phyloP scores from a whole-genome alignment of 1,284 basidiomycete species.

The Sporisorium graminicola region DNA sequence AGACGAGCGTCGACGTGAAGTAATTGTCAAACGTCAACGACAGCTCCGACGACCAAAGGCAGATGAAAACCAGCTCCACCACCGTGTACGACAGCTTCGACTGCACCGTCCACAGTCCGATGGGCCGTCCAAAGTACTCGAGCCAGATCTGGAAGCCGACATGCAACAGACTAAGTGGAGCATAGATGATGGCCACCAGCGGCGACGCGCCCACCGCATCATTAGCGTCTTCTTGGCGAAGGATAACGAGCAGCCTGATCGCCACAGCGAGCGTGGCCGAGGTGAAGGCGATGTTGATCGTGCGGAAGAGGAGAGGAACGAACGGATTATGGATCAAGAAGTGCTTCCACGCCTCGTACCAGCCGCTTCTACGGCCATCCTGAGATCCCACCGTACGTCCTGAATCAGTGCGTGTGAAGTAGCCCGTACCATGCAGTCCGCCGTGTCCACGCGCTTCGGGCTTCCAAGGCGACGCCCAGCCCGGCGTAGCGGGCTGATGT shows the following conservation, averaged over 20 bases:
- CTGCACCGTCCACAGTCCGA: conserved; percentile 81
- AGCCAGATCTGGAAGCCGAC: conserved; percentile 74
- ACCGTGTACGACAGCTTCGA: conserved; percentile 66
- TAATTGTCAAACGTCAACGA: conserved; percentile 90
- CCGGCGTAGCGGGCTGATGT: conserved; percentile 62
- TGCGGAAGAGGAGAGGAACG: conserved; percentile 79
- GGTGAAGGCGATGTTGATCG: conserved; percentile 85
- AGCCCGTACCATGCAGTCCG: conserved; percentile 44
- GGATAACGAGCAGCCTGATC: conserved; percentile 78
- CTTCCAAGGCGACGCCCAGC: conserved; percentile 65
- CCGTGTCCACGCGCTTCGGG: conserved; percentile 54
- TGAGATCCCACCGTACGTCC: conserved; percentile 32
- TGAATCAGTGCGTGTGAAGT: conserved; percentile 56
- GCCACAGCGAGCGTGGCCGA: conserved; percentile 83
- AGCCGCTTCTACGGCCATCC: conserved; percentile 19
- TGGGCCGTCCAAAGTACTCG: conserved; percentile 89
- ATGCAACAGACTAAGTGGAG: conserved; percentile 84
- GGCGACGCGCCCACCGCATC: conserved; percentile 85
- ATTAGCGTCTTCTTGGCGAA: conserved; percentile 74
- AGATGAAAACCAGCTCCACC: conserved; percentile 81
- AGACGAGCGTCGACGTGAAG: conserved; percentile 86
- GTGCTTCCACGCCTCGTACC: conserved; percentile 56
- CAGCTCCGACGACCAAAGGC: conserved; percentile 89
- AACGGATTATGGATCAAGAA: conserved; percentile 69
- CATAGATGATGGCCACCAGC: conserved; percentile 86